Percentiles rank a stretch among this genome's conserved stretches.
phyloP scores from a whole-genome alignment of 495 filamentous ascomycete genomes.

The Trichoderma reesei region DNA sequence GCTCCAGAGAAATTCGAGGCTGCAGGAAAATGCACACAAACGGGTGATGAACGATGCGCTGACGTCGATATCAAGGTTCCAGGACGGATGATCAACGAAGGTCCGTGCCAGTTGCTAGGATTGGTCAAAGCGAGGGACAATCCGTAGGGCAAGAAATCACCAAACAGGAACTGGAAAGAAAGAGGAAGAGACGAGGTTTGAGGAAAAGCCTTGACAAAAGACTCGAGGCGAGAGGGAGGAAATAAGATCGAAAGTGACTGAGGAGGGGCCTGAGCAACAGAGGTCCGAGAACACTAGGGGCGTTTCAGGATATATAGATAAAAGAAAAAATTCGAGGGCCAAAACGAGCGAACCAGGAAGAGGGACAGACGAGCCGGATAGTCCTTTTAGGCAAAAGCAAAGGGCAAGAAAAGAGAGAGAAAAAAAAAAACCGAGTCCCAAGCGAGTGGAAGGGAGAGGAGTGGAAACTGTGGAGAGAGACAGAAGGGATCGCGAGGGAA shows the following conservation, averaged over 20 bases:
- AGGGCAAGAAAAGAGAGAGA: too few species aligned
- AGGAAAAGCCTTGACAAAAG: not conserved
- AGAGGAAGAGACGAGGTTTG: not conserved
- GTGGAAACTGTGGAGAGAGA: slow-evolving; percentile 1
- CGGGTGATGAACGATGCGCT: not conserved
- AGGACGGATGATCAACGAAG: not conserved
- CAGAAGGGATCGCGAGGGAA: not conserved
- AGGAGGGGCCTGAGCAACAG: not conserved
- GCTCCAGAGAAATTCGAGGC: not conserved
- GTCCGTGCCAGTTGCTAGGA: not conserved
- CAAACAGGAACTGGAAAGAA: not conserved
- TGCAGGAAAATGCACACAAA: not conserved
- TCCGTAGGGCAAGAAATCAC: not conserved
- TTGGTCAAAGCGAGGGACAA: not conserved
- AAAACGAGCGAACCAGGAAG: not conserved
- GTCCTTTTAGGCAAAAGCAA: not conserved
- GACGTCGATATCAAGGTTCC: not conserved
- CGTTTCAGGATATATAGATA: slow-evolving; percentile 7
- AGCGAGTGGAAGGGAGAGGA: not conserved
- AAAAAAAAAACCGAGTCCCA: not conserved
- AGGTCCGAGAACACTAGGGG: slow-evolving; percentile 1
- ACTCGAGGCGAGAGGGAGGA: not conserved
- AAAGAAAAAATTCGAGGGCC: too few species aligned
- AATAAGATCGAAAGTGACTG: not conserved
- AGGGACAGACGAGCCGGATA: not conserved